These are phyloP conservation scores for Selenicereus undatus DNA, from an alignment of 148 eudicot genomes.

Conservation along the genomic window DNA sequence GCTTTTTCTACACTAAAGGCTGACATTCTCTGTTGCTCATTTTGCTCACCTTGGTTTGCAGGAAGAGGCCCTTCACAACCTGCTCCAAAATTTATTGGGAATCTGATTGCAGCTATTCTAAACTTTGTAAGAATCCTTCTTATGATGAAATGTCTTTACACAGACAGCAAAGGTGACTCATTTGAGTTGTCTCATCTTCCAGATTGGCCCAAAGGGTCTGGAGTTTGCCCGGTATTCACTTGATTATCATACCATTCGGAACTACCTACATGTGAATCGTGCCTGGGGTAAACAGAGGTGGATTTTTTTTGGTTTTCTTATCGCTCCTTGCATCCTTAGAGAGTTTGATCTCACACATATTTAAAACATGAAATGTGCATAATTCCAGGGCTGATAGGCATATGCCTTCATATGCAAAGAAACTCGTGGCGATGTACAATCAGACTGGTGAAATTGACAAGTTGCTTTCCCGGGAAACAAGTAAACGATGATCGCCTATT, in stretches of 20 bases:
- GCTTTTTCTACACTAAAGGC: background rate
- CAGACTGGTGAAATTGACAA: slow-evolving; percentile 84
- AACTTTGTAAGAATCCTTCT: slow-evolving; percentile 55
- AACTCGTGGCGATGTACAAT: slow-evolving; percentile 78
- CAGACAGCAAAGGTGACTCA: slow-evolving; percentile 3
- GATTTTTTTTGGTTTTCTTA: background rate
- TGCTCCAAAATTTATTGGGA: slow-evolving; percentile 85
- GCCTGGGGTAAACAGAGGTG: slow-evolving; percentile 86
- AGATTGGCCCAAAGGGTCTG: slow-evolving; percentile 97
- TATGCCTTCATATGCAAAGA: slow-evolving; percentile 88
- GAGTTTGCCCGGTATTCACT: slow-evolving; percentile 97
- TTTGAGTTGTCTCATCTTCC: slow-evolving; percentile 26
- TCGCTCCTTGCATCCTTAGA: background rate
- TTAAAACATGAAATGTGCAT: slow-evolving; percentile 11
- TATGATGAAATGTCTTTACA: background rate
- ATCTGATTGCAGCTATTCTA: slow-evolving; percentile 72
- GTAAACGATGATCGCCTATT: slow-evolving; percentile 17
- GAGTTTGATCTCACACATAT: background rate
- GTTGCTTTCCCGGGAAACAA: slow-evolving; percentile 48
- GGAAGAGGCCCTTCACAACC: slow-evolving; percentile 93
- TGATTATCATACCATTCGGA: slow-evolving; percentile 95
- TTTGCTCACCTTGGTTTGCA: slow-evolving; percentile 24
- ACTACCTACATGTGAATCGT: slow-evolving; percentile 76
- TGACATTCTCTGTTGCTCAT: background rate
- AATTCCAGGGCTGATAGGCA: slow-evolving; percentile 75